phyloP scores from a whole-genome alignment of 1,284 basidiomycete species.

The Trichosporon ovoides region DNA sequence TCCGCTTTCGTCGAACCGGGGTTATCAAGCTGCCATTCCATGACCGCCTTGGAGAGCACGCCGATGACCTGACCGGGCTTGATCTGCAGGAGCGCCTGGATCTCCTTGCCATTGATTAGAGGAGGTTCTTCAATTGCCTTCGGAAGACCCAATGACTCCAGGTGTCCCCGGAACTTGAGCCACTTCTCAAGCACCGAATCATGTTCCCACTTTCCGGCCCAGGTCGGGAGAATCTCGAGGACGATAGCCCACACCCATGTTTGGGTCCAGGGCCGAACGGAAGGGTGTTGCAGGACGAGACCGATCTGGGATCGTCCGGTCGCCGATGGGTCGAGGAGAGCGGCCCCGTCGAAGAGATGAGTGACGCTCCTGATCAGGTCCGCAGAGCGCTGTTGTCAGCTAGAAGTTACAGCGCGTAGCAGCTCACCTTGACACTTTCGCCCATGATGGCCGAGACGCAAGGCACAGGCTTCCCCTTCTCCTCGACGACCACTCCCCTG shows the following conservation, averaged over 20 bases:
- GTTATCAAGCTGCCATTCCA: slow-evolving; percentile 77
- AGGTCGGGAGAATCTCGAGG: slow-evolving; percentile 61
- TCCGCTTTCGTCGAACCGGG: slow-evolving; percentile 62
- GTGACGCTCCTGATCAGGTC: slow-evolving; percentile 74
- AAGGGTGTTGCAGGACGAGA: slow-evolving; percentile 26
- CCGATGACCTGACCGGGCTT: slow-evolving; percentile 67
- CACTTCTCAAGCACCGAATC: slow-evolving; percentile 58
- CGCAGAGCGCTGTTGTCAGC: slow-evolving; percentile 56
- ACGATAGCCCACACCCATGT: slow-evolving; percentile 70
- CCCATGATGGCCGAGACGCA: slow-evolving; percentile 67
- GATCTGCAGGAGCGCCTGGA: slow-evolving; percentile 56
- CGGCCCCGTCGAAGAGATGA: slow-evolving; percentile 59
- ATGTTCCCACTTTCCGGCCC: slow-evolving; percentile 53
- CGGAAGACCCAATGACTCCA: slow-evolving; percentile 62
- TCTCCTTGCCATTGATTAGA: slow-evolving; percentile 67
- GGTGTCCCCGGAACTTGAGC: slow-evolving; percentile 58
- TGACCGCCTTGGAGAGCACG: slow-evolving; percentile 59
- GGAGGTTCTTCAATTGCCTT: slow-evolving; percentile 62
- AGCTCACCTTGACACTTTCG: slow-evolving; percentile 65
- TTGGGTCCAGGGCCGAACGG: slow-evolving; percentile 56
- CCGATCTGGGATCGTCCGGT: slow-evolving; percentile 46
- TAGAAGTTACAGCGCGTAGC: not conserved
- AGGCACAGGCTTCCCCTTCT: slow-evolving; percentile 60
- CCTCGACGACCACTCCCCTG: slow-evolving; percentile 56
- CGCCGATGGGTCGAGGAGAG: slow-evolving; percentile 55